Percentiles rank a stretch among this genome's conserved stretches.
Evolutionary conservation across 148 eudicot species (phyloP).

Genomic region (Persicaria maculosa): DNA sequence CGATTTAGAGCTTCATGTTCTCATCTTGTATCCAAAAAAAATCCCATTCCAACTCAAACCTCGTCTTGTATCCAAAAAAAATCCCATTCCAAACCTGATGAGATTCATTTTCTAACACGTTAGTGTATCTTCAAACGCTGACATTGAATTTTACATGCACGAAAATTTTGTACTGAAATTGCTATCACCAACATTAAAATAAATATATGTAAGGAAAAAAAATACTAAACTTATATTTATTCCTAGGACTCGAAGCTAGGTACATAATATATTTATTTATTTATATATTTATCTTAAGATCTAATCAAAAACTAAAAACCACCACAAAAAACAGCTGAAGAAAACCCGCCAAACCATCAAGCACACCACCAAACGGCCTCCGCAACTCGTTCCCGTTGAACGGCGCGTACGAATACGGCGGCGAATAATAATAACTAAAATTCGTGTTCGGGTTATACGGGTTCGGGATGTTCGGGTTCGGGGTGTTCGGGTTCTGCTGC

Average conservation of each 20-base stretch:
- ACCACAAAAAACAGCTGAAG: background rate
- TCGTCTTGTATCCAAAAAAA: no score
- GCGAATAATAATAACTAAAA: constrained; percentile 3
- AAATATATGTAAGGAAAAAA: background rate
- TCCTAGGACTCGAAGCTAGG: background rate
- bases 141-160: background rate
- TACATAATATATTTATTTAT: background rate
- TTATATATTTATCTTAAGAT: background rate
- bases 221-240: background rate
- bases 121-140: no score
- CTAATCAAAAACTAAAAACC: background rate
- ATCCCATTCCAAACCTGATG: no score
- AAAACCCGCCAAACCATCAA: background rate
- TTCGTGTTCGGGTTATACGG: background rate
- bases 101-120: no score
- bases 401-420: background rate
- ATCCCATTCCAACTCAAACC: no score
- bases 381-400: background rate
- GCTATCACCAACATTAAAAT: background rate
- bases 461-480: background rate
- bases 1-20: no score
- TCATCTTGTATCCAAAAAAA: no score
- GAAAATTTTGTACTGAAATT: background rate
- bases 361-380: background rate
- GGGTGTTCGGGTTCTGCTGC: background rate